These are phyloP conservation scores for Aethionema arabicum DNA, from an alignment of 345 rosid genomes.

Conservation along the genomic window DNA sequence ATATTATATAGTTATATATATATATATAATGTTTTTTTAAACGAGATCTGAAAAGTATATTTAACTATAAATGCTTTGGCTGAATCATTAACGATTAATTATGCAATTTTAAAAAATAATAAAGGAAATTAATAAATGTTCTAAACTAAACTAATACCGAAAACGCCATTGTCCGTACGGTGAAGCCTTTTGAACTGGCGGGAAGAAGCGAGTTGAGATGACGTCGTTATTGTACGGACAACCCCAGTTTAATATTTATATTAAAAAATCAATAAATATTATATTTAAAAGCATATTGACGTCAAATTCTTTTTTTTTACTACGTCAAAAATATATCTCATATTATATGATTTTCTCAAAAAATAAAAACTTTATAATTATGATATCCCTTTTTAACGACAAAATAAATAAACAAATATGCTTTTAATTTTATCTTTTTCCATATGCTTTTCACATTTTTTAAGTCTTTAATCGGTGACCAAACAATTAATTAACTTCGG, in stretches of 20 bases:
- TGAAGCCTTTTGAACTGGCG: background rate
- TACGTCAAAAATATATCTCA: slow-evolving; percentile 11
- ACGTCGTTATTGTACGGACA: slow-evolving; percentile 33
- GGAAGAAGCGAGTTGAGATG: slow-evolving; percentile 23
- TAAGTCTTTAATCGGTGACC: slow-evolving; percentile 4
- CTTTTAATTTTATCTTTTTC: slow-evolving; percentile 3
- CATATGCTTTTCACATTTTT: slow-evolving; percentile 10
- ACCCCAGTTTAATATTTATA: slow-evolving; percentile 8
- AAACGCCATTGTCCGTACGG: slow-evolving; percentile 28
- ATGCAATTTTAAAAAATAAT: no score
- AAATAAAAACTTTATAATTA: background rate
- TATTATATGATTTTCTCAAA: background rate
- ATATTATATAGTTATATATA: no score
- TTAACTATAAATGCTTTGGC: no score
- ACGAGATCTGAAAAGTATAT: no score
- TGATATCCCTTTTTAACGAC: background rate
- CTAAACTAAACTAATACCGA: background rate
- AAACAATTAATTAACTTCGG: background rate
- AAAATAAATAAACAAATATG: background rate
- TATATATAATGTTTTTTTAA: no score
- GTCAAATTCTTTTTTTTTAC: no score
- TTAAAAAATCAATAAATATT: slow-evolving; percentile 1
- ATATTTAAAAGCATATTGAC: slow-evolving; percentile 6
- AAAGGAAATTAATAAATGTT: background rate
- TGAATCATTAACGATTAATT: no score